Base-by-base conservation (phyloP, 2,329 filamentous ascomycete genomes). In the Colletotrichum coccodes region DNA sequence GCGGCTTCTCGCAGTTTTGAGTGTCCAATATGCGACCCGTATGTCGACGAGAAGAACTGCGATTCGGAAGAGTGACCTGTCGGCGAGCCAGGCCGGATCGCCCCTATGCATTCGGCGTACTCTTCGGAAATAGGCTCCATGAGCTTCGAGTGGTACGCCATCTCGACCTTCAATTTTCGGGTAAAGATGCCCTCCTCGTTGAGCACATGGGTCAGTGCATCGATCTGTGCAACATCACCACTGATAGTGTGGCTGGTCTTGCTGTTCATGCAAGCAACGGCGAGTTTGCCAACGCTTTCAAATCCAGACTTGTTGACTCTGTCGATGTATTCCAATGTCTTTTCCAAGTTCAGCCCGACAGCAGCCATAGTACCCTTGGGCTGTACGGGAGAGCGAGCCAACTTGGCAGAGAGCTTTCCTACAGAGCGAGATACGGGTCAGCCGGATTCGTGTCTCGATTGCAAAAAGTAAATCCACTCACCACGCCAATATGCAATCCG, bases 241-340 rank as follows among this genome's bases (percentile, higher is more conserved):
- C 86, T 86, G 0, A 87, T 79, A 0, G 87, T 89, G 12, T 85
- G 74, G 23, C 82, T 87, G 1, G 77, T 77, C 0, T 85, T 85
- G 34, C 84, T 86, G 77, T 89, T 89, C 71, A 84, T 81, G 72
- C 86, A 86, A 40, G 68, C 57, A 26, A 59, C 60, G 18, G 70
- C n/a, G 18, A 57, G 57, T 6, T 61, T 68, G 6, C 59, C 63
- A 7, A 54, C 70, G 18, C 71, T 42, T 1, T 74, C 56, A 2
- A 71, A 23, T 6, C 32, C 50, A 4, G 50, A 53, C 21, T 36
- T 21, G 28, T 53, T 71, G 12, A 65, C 49, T 11, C n/a, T 14
- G 14, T 4, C 6, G 16, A 83, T 71, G 46, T 79, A 78, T 1
- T 68, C 60, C 6, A 73, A 38, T 2, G 74, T 73, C 7, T 79